Evolutionary conservation across 768 basidiomycete genomes (phyloP), one percentile per base, ranked within the genome.

Genomic region (Termitomyces sp.): DNA sequence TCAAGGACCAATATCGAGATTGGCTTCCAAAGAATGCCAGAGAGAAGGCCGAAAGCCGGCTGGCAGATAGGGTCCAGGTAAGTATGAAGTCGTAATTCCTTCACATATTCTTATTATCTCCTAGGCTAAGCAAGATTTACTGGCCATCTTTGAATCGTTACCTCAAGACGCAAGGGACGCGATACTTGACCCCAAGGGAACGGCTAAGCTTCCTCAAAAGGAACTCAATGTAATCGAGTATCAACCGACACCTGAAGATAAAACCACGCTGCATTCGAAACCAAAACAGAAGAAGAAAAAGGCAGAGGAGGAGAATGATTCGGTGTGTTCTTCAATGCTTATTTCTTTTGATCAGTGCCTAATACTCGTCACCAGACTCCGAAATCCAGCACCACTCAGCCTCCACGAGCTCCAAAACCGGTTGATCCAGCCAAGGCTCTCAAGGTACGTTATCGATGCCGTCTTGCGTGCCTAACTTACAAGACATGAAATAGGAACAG

Each of bases 21-120:
- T 88, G 87, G 82, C 69, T 94, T 33, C 89, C 90, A 0, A 86
- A 83, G 67, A 84, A 81, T 65, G 78, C 79, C 13, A 75, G 76
- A 61, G 85, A 88, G 61, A 90, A 82, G 66, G 83, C 81, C 0
- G 82, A 87, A 51, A 69, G 67, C 9, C 79, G 93, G 65, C 71
- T 78, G 9, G 74, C 77, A 24, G 93, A 95, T 62, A 79, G 93
- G 57, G 61, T 78, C 18, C 84, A 86, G 77, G 91, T 87, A 50
- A 48, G 81, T 66, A 26, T 16, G 43, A 52, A 20, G 36, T n/a
- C 42, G 9, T 27, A 24, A 26, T 24, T 24, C 12, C 18, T 24
- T 33, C 14, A 45, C 46, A 44, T 16, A 30, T 52, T 46, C 43
- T 66, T n/a, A 48, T 32, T n/a, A 13, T 53, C 43, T 46, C 40